Base-by-base conservation (phyloP, 2,329 filamentous ascomycete genomes). In the Aspergillus alliaceus region DNA sequence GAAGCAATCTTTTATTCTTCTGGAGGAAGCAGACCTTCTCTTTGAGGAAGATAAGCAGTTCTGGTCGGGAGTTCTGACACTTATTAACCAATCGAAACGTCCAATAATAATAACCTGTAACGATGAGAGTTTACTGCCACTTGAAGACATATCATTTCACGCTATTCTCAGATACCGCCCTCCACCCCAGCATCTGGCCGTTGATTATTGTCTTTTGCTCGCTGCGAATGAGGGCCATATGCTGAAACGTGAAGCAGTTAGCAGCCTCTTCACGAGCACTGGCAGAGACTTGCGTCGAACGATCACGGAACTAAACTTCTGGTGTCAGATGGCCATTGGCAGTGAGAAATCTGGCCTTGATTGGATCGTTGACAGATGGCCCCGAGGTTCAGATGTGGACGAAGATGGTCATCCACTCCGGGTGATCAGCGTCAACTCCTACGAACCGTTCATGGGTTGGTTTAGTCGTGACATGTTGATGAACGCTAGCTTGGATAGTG, bases 11-110 rank as follows among this genome's bases (percentile, higher is more conserved):
- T 79, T 99, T 20, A 97, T 99, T 60, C 80, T 99, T 2, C 80
- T 99, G 1, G 95, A 99, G 73, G 95, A 99, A 74, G 91, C 91
- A 0, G 96, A 99, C 69, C 78, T 98, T 15, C 81, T 99, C 1
- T 99, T 95, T 71, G 93, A 96, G 53, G 93, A 98, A 71, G 95
- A 99, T 72, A 93, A 91, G 73, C 89, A 93, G 61, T 99, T 99
- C 69, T 99, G 95, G 95, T 76, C 83, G 1, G 95, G 91, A 0
- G 84, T 98, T 4, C 80, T 90, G 44, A 83, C 84, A 20, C 82
- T 99, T 58, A 91, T 96, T 57, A 78, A 81, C 9, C 89, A 92
- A 65, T 97, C 95, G 0, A 96, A 91, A 74, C 85, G 95, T 31
- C 95, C 95, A 0, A 92, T 99, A 61, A 83, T 99, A 67, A 89